Base-by-base conservation (phyloP, 2,329 filamentous ascomycete species). In the Colletotrichum coccodes region DNA sequence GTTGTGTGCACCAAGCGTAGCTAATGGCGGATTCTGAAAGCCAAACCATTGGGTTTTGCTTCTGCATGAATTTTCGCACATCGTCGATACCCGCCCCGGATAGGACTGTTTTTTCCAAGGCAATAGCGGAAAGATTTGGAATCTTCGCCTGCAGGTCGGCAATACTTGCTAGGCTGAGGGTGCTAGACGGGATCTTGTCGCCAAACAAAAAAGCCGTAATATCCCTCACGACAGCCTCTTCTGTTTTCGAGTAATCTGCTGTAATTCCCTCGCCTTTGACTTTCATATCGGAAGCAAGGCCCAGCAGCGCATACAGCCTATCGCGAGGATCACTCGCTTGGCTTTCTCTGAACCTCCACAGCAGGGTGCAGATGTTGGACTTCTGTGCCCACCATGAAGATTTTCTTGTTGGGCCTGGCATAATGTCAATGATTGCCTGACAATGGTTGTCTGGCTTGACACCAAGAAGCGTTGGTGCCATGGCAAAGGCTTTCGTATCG, bases 281-380 rank as follows among this genome's bases (percentile, higher is more conserved):
- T 21, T 34, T 34, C 49, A 59, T 30, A 26, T 68, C 60, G 2
- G 64, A 64, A 1, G 60, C 28, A 12, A 64, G 52, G 4, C 26
- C 49, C 3, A 57, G 14, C 21, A 62, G 14, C 28, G 60, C 60
- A 12, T 54, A 63, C 3, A 63, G 34, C 36, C 32, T 54, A 14
- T 63, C 60, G 7, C 60, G 38, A 1, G 49, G 49, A 18, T 57
- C 60, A 3, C 28, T 56, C 12, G 60, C 60, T 6, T 36, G 9
- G 52, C 60, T 64, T 3, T 12, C n/a, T 2, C 14, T n/a, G 11
- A 64, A 68, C 6, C 16, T 14, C 2, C 26, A 12, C 6, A 63
- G 40, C 2, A 68, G 28, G 5, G n/a, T n/a, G 1, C 36, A 11
- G 6, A 64, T 59, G 1, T 11, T 18, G 3, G 38, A 6, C 3